These are phyloP conservation scores for Aspergillus kassunensis DNA, from an alignment of 495 filamentous ascomycete species.

Conservation along the genomic window DNA sequence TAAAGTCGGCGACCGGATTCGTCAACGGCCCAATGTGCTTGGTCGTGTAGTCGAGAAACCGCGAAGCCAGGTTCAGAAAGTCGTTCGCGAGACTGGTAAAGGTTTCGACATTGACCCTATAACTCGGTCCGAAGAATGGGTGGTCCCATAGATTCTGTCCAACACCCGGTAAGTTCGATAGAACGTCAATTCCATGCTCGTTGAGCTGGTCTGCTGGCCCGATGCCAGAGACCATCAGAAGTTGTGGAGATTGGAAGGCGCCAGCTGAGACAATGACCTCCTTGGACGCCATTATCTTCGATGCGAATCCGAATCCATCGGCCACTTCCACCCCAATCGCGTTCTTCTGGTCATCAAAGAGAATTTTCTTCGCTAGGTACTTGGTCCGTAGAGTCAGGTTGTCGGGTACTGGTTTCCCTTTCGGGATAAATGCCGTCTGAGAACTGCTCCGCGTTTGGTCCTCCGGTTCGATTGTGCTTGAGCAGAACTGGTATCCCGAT, in stretches of 20 bases:
- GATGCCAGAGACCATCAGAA: slow-evolving; percentile 28
- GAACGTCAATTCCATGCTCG: slow-evolving; percentile 34
- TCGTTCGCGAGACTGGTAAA: slow-evolving; percentile 17
- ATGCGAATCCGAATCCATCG: not conserved
- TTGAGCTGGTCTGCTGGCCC: slow-evolving; percentile 36
- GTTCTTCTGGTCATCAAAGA: slow-evolving; percentile 20
- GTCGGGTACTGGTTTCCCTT: slow-evolving; percentile 1
- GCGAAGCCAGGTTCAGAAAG: slow-evolving; percentile 8
- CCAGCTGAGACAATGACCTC: slow-evolving; percentile 56
- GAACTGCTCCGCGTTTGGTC: slow-evolving; percentile 34
- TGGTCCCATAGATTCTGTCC: slow-evolving; percentile 50
- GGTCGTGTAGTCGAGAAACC: slow-evolving; percentile 10
- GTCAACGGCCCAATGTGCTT: slow-evolving; percentile 29
- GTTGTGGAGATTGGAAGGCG: slow-evolving; percentile 34
- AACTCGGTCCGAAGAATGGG: slow-evolving; percentile 19
- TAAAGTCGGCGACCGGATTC: slow-evolving; percentile 34
- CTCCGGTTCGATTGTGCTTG: slow-evolving; percentile 33
- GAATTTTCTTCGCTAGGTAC: slow-evolving; percentile 23
- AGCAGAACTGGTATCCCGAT: slow-evolving; percentile 34
- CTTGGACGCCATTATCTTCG: slow-evolving; percentile 34
- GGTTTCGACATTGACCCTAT: slow-evolving; percentile 23
- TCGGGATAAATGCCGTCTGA: slow-evolving; percentile 29
- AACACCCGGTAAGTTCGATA: slow-evolving; percentile 43
- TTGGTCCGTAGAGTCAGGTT: slow-evolving; percentile 18
- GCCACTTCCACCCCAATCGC: slow-evolving; percentile 26